Base-by-base conservation (phyloP, 345 rosid genomes). In the Rhizophora apiculata region DNA sequence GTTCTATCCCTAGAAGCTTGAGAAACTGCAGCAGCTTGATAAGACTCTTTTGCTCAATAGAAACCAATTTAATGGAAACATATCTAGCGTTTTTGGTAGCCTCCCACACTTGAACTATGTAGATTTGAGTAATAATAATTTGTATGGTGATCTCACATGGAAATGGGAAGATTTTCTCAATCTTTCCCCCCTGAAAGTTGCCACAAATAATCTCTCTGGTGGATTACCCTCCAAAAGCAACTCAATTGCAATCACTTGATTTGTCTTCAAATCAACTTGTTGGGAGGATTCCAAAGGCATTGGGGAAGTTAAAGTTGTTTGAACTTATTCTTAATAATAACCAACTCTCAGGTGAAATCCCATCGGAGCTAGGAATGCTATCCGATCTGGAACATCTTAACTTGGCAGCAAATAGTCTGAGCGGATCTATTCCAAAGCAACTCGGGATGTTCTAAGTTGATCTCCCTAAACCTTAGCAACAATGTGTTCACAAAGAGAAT, bases 111-210 rank as follows among this genome's bases (percentile, higher is more conserved):
- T 77, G 57, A 60, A 68, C 21, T 77, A 70, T 11, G 22, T 81
- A 52, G 81, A 74, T 62, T 27, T 81, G 26, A 81, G 81, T 65
- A 65, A 64, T 63, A 81, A 81, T 57, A 70, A 39, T 1, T 81
- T 81, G 6, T 39, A 21, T 5, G 79, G 84, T 20, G 81, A 77
- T 76, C 59, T 81, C 34, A 71, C 77, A 6, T 69, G 74, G 54
- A 69, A 70, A 32, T 80, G 83, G 83, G 81, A 75, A 39, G 26
- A 70, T 15, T 80, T 75, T 34, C 21, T 8, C 18, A 63, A 31
- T 60, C 67, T 77, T 6, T 54, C 74, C 30, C 36, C 68, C 56
- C 30, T 81, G 67, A 70, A 61, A 48, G 59, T 81, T 5, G 67
- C 79, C 3, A 60, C 39, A 20, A 80, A 80, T 20, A 30, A 39